Base-by-base conservation (phyloP, 768 basidiomycete genomes). In the Suillus discolor region DNA sequence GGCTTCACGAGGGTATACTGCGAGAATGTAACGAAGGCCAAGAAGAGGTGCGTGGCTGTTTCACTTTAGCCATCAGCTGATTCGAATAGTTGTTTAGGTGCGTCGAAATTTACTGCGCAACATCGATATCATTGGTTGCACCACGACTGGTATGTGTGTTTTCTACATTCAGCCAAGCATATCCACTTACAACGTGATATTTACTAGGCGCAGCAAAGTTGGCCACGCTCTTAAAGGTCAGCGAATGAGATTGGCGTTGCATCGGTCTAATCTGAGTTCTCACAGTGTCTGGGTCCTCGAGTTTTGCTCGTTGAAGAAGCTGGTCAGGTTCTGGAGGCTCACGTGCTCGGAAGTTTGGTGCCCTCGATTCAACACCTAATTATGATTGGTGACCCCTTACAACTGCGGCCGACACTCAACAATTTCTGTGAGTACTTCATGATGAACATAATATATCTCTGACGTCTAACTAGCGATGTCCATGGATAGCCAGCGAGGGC, bases 311-410 rank as follows among this genome's bases (percentile, higher is more conserved):
- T 93, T 0, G 91, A 94, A 73, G 92, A 93, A 72, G 92, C 92
- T 0, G 92, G 92, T 0, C 92, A 94, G 75, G 89, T 93, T 2
- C 81, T 93, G 36, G 92, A 93, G 75, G 89, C 92, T 4, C 92
- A 93, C 67, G 81, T 93, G 18, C 74, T 93, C 6, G 85, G 84
- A 3, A 84, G 82, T 44, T 79, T 92, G 1, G 89, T 90, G 3
- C 82, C 83, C 0, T 85, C 87, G 3, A 82, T 93, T 0, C 83
- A 92, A 65, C 91, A 93, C 45, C 78, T 93, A 23, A 91, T 94
- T 65, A 79, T 88, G 51, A 92, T 93, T 23, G 92, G 92, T 0
- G 92, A 94, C 67, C 92, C 92, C 6, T 79, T 84, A 2, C 92
- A 93, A 75, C 80, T 94, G 2, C 84, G 92, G 1, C 91, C 89